phyloP scores from a whole-genome alignment of 2,329 filamentous ascomycete species.

The Chrysosporium keratinophilum region DNA sequence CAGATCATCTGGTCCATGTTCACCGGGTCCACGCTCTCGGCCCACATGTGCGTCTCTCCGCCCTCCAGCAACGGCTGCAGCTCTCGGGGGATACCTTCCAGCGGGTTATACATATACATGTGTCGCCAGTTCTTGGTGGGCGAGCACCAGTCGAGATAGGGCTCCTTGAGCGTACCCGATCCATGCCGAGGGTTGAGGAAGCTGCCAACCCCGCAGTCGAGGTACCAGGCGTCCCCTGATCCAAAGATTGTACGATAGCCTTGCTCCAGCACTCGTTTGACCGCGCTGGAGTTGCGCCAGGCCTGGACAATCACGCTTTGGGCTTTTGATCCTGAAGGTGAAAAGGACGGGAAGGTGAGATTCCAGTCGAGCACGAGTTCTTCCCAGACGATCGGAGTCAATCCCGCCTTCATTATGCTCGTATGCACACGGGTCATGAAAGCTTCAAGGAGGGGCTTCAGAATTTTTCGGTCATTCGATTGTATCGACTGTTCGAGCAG shows the following conservation, averaged over 20 bases:
- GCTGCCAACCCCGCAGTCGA: slow-evolving; percentile 26
- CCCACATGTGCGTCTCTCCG: slow-evolving; percentile 74
- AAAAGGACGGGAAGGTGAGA: slow-evolving; percentile 43
- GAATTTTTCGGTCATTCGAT: slow-evolving; percentile 53
- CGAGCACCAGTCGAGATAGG: slow-evolving; percentile 26
- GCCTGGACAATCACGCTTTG: slow-evolving; percentile 63
- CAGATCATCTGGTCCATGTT: slow-evolving; percentile 68
- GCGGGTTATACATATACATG: slow-evolving; percentile 70
- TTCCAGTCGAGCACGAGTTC: slow-evolving; percentile 75
- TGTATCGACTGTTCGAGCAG: slow-evolving; percentile 60
- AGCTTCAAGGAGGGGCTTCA: slow-evolving; percentile 65
- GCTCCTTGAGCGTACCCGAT: slow-evolving; percentile 11
- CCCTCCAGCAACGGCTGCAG: slow-evolving; percentile 61
- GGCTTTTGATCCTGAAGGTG: slow-evolving; percentile 31
- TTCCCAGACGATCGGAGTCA: slow-evolving; percentile 76
- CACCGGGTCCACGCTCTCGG: slow-evolving; percentile 63
- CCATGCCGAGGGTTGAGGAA: slow-evolving; percentile 27
- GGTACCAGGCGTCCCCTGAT: slow-evolving; percentile 25
- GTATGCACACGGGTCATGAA: slow-evolving; percentile 61
- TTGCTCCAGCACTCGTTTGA: slow-evolving; percentile 21
- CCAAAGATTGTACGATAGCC: slow-evolving; percentile 28
- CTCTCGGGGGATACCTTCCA: slow-evolving; percentile 50
- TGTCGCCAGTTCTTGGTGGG: slow-evolving; percentile 73
- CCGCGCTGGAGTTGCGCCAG: slow-evolving; percentile 48
- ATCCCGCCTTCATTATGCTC: slow-evolving; percentile 51